Evolutionary conservation across 2,329 filamentous ascomycete genomes (phyloP).

Genomic region (Ophiognomonia clavigignenti-juglandacearum): DNA sequence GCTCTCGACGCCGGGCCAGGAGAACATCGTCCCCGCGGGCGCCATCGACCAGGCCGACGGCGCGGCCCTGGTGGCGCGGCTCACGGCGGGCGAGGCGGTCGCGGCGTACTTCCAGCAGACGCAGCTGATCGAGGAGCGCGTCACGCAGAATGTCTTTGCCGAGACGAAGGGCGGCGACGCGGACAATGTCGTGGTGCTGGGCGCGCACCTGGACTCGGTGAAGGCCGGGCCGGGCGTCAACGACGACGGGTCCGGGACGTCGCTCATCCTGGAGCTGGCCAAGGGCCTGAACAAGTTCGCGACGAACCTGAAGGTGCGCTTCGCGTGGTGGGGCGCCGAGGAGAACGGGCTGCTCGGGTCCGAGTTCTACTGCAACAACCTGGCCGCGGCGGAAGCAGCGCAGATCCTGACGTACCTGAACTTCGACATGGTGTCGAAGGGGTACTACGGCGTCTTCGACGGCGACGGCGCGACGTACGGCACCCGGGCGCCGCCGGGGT

Average conservation of each 20-base stretch:
- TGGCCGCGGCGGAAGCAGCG: no score
- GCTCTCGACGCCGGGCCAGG: background rate
- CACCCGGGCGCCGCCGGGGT: slow-evolving; percentile 17
- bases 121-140: slow-evolving; percentile 28
- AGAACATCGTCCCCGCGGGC: background rate
- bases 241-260: slow-evolving; percentile 39
- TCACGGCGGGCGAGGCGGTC: background rate
- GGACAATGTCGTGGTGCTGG: slow-evolving; percentile 36
- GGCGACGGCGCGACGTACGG: background rate
- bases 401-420: slow-evolving; percentile 34
- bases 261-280: slow-evolving; percentile 34
- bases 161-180: slow-evolving; percentile 40
- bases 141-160: slow-evolving; percentile 39
- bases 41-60: slow-evolving; percentile 2
- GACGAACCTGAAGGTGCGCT: slow-evolving; percentile 34
- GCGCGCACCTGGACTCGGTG: slow-evolving; percentile 39
- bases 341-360: slow-evolving; percentile 35
- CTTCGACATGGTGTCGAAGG: slow-evolving; percentile 36
- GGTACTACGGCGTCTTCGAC: slow-evolving; percentile 29
- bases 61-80: background rate
- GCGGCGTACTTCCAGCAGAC: background rate
- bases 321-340: slow-evolving; percentile 42
- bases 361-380: slow-evolving; percentile 32
- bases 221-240: slow-evolving; percentile 41
- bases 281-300: slow-evolving; percentile 24